Evolutionary conservation across 331 rosid genomes (phyloP).

Genomic region (Erythrophleum ivorense): DNA sequence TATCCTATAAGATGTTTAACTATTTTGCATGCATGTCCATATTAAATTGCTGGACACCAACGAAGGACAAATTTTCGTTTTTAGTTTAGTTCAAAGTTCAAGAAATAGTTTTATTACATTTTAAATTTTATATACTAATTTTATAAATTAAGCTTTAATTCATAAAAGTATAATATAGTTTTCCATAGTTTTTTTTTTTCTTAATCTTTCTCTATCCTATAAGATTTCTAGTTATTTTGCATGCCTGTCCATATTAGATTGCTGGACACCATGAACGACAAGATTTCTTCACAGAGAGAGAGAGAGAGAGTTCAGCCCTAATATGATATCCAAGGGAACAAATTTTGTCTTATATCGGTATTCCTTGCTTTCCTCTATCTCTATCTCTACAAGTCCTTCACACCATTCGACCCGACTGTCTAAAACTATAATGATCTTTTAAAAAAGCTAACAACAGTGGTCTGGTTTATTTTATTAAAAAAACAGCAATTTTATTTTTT

Average conservation of each 20-base stretch:
- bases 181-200: neutral
- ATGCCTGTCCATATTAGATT: neutral
- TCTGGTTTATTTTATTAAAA: constrained; percentile 4
- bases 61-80: too few relatives aligned
- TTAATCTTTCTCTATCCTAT: neutral
- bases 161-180: too few relatives aligned
- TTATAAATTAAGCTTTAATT: too few relatives aligned
- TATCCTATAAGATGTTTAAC: too few relatives aligned
- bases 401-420: constrained; percentile 22
- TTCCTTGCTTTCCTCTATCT: neutral
- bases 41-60: too few relatives aligned
- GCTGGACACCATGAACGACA: neutral
- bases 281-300: neutral
- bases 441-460: neutral
- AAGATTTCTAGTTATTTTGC: neutral
- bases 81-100: too few relatives aligned
- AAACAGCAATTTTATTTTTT: neutral
- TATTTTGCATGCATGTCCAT: too few relatives aligned
- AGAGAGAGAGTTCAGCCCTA: neutral
- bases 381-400: constrained; percentile 13
- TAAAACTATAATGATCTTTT: constrained; percentile 23
- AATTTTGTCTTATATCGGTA: constrained; percentile 11
- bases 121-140: too few relatives aligned
- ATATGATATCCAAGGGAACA: neutral
- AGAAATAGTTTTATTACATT: too few relatives aligned